Base-by-base conservation (phyloP, 2,329 filamentous ascomycete species). In the Cladosporium cucumerinum region DNA sequence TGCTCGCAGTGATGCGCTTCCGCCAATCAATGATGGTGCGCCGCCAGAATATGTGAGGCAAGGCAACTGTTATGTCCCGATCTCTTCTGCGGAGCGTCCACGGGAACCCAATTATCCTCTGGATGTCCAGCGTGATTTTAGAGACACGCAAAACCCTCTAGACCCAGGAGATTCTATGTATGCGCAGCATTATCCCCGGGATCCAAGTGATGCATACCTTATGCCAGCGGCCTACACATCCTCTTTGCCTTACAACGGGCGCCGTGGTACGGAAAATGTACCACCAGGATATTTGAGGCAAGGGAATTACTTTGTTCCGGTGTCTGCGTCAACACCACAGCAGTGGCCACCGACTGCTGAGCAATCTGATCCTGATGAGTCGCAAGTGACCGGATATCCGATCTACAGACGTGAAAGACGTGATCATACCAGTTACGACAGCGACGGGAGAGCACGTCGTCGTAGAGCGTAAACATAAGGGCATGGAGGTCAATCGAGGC, bases 41-140 rank as follows among this genome's bases (percentile, higher is more conserved):
- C 73, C 73, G n/a, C 72, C 73, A 8, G 74, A 74, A 66, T 75
- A 74, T 63, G 72, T 73, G 58, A 69, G 70, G 57, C 73, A 73
- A 65, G 74, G 74, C 64, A 70, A 75, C 61, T 72, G 72, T 62
- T 75, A 70, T 66, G 71, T 74, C 26, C 72, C 74, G 12, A 69
- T 73, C 26, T 71, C 73, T 57, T 69, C 64, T 43, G 32, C 70
- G 43, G 72, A 74, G 8, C 67, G 66, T 57, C 58, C 64, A 26
- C 67, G 71, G 59, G 72, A 72, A 5, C 7, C 26, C 1, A 51
- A 51, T 30, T 25, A 57, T 3, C 43, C 34, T n/a, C 48, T 18
- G 49, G 36, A 43, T 43, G 2, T 12, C 10, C 36, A n/a, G n/a
- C 26, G 30, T 25, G 49, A 55, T 52, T 51, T 52, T 23, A 52